phyloP scores from a whole-genome alignment of 148 eudicot species.

The Chenopodium formosanum region DNA sequence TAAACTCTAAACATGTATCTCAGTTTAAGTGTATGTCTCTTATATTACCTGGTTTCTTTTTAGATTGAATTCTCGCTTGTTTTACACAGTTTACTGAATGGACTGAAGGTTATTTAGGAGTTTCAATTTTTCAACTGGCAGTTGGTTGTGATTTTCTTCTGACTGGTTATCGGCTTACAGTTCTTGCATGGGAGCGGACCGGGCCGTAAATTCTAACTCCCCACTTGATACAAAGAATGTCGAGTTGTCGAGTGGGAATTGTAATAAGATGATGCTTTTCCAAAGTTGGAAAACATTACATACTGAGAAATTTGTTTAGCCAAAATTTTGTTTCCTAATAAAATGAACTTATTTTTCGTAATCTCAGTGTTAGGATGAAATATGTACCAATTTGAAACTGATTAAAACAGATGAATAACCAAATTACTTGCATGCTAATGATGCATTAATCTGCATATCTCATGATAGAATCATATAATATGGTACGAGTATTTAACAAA shows the following conservation, averaged over 20 bases:
- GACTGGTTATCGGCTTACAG: not conserved
- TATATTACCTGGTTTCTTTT: not conserved
- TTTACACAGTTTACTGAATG: not conserved
- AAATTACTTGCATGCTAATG: not conserved
- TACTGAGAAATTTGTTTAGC: not conserved
- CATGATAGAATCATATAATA: not conserved
- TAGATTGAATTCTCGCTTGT: not conserved
- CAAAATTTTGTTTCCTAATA: not conserved
- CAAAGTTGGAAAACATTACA: not conserved
- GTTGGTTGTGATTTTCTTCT: not conserved
- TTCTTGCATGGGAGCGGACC: not conserved
- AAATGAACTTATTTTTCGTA: not conserved
- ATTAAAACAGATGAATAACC: not conserved
- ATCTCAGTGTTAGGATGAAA: not conserved
- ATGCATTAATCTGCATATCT: not conserved
- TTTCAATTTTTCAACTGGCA: not conserved
- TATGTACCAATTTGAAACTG: not conserved
- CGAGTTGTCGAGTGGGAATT: not conserved
- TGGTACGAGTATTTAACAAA: not conserved
- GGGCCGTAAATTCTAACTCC: not conserved
- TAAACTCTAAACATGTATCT: not conserved
- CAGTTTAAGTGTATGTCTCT: not conserved
- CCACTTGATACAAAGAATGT: not conserved
- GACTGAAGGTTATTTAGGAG: not conserved
- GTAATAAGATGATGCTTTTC: not conserved